A percentile compares a stretch with the other conserved stretches of the same genome.
phyloP scores from a whole-genome alignment of 2,329 filamentous ascomycete species.

The Paecilomyces dactylethromorphus region DNA sequence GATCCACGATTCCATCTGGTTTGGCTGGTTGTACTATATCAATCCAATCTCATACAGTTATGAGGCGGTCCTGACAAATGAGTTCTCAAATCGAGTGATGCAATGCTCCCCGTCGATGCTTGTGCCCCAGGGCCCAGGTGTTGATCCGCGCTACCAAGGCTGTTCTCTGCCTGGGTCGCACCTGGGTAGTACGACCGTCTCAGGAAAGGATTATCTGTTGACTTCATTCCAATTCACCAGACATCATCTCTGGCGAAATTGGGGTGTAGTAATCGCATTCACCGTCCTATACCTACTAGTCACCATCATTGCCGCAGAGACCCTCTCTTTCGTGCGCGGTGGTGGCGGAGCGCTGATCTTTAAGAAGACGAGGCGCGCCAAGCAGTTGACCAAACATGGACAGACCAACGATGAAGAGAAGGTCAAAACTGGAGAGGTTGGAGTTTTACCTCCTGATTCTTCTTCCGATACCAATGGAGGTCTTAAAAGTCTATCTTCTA shows the following conservation, averaged over 20 bases:
- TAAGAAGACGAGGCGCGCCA: constrained; percentile 60
- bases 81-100: constrained; percentile 54
- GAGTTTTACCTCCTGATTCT: constrained; percentile 20
- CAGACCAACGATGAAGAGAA: constrained; percentile 55
- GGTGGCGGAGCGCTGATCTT: constrained; percentile 66
- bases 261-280: constrained; percentile 71
- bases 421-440: constrained; percentile 21
- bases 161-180: constrained; percentile 55
- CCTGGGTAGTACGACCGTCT: constrained; percentile 44
- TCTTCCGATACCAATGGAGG: constrained; percentile 25
- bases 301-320: constrained; percentile 64
- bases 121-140: constrained; percentile 53
- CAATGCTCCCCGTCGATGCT: constrained; percentile 53
- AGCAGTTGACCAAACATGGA: constrained; percentile 43
- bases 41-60: constrained; percentile 56
- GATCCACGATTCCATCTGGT: constrained; percentile 57
- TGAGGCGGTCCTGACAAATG: constrained; percentile 61
- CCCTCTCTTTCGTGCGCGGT: constrained; percentile 54
- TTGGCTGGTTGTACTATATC: constrained; percentile 55
- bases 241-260: constrained; percentile 63
- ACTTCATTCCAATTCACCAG: constrained; percentile 52
- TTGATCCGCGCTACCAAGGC: constrained; percentile 53
- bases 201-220: constrained; percentile 50
- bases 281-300: constrained; percentile 66
- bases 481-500: constrained; percentile 43